Conservation (phyloP, 768 basidiomycete species). For the Erythrobasidium yunnanense region DNA sequence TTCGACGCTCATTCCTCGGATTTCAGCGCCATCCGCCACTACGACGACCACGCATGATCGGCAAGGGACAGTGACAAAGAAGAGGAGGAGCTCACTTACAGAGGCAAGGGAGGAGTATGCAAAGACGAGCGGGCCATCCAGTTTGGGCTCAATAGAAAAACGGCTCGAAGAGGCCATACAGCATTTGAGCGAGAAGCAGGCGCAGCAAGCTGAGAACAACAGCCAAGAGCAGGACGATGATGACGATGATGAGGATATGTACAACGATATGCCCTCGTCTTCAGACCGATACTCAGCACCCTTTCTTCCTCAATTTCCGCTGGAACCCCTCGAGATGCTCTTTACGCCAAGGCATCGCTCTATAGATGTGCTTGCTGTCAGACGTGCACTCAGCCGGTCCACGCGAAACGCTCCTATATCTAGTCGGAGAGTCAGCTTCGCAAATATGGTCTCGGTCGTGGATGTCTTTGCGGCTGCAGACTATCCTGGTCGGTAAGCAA, state of each 20-base stretch:
- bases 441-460: conserved; percentile 1
- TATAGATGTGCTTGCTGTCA: neutral
- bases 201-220: neutral
- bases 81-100: too few species aligned
- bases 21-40: too few species aligned
- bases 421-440: conserved; percentile 8
- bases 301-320: conserved; percentile 3
- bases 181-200: neutral
- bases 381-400: too few species aligned
- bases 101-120: too few species aligned
- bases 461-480: conserved; percentile 26
- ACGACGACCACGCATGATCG: too few species aligned
- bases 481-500: conserved; percentile 23
- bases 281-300: neutral
- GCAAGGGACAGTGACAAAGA: too few species aligned
- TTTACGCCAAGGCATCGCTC: conserved; percentile 3
- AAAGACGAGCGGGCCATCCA: too few species aligned
- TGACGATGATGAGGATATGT: conserved; percentile 20
- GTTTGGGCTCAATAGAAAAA: too few species aligned
- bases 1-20: too few species aligned
- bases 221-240: neutral
- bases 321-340: neutral
- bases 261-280: conserved; percentile 4
- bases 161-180: too few species aligned
- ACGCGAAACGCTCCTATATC: neutral